A percentile compares a stretch with the other conserved stretches of the same genome.
Conservation (phyloP, 2,329 filamentous ascomycete species). For the Zasmidium angulare region DNA sequence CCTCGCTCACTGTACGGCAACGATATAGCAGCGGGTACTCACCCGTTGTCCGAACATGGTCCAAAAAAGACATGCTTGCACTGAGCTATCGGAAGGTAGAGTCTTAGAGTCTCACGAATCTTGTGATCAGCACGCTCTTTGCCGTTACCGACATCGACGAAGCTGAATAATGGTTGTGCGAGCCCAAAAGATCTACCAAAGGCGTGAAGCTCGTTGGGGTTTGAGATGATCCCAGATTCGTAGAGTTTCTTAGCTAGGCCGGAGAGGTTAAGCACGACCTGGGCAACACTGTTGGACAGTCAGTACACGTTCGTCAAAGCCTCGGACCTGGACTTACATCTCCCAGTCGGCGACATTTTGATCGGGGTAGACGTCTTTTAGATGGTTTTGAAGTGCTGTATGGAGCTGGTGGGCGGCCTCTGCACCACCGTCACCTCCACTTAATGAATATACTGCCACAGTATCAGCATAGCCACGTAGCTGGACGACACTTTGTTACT, state of each 20-base stretch:
- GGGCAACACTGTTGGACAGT: slow-evolving; percentile 37
- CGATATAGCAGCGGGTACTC: slow-evolving; percentile 35
- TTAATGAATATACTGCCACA: slow-evolving; percentile 36
- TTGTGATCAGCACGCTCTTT: slow-evolving; percentile 51
- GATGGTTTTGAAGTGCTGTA: slow-evolving; percentile 42
- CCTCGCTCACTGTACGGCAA: slow-evolving; percentile 16
- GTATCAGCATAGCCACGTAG: background rate
- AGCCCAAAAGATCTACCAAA: slow-evolving; percentile 47
- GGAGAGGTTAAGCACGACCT: slow-evolving; percentile 49
- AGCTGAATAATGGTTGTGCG: slow-evolving; percentile 47
- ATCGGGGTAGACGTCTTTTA: slow-evolving; percentile 42
- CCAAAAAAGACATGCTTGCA: slow-evolving; percentile 49
- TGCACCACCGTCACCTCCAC: slow-evolving; percentile 43
- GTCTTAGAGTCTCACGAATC: slow-evolving; percentile 46
- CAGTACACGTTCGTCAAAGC: background rate
- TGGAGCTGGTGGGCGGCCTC: slow-evolving; percentile 47
- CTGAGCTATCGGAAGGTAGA: slow-evolving; percentile 47
- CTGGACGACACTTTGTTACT: background rate
- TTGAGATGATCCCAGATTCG: slow-evolving; percentile 42
- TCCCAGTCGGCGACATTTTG: slow-evolving; percentile 41
- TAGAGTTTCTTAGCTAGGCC: slow-evolving; percentile 45
- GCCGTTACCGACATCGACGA: slow-evolving; percentile 49
- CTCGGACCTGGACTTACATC: slow-evolving; percentile 25
- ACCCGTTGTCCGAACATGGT: slow-evolving; percentile 49
- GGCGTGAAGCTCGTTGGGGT: slow-evolving; percentile 39